Base-by-base conservation (phyloP, 345 rosid species). In the Lumnitzera racemosa region DNA sequence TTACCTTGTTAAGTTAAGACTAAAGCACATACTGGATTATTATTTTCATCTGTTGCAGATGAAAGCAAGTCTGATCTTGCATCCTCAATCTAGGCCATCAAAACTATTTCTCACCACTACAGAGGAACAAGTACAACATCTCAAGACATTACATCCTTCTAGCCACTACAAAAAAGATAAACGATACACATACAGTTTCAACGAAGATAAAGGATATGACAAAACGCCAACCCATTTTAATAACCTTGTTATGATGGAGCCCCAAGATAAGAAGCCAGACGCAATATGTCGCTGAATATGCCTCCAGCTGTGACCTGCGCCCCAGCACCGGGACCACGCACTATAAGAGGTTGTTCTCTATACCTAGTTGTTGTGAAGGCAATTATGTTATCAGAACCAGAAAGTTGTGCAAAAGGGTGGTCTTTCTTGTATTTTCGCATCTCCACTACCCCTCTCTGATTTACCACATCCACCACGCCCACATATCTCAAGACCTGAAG, bases 241-340 rank as follows among this genome's bases (percentile, higher is more conserved):
- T 36, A 36, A 36, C 43, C 43, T 36, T 36, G 43, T 36, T 80
- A 90, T 53, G 99, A 95, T 49, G 99, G 99, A 56, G 99, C 98
- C 10, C 98, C 98, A 0, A 95, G 95, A 65, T 95, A 95, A 0
- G 91, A 90, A 51, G 99, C 98, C 1, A 95, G 89, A 51, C 87
- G 86, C 67, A 90, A 56, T 23, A 95, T 78, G 72, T 90, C 98
- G 31, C 91, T 83, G 87, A 95, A 95, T 61, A 95, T 78, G 53
- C 99, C 99, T 47, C 98, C 97, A 1, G 98, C 99, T 0, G 99
- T 95, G 63, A 90, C 99, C 75, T 95, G 86, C 27, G 98, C 99
- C 46, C 99, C 98, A 6, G 99, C 98, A 24, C 99, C 98, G 3
- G 98, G 99, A 5, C 99, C 99, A 7, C 98, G 91, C 46, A 90